Conservation (phyloP, 257 asterid genomes). For the Lycium ferocissimum region DNA sequence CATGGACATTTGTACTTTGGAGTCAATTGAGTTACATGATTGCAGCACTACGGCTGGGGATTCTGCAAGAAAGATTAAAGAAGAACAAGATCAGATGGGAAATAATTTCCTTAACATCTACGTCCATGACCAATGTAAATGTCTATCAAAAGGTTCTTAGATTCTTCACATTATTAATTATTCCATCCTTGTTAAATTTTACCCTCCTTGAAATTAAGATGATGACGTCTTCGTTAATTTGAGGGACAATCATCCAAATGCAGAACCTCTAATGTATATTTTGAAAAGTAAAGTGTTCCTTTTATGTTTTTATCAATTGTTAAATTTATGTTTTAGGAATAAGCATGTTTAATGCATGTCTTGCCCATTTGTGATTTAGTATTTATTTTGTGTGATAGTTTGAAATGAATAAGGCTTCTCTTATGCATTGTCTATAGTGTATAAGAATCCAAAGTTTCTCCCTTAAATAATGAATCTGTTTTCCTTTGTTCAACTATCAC, state of each 20-base stretch:
- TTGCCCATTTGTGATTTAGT: background rate
- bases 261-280: too few species aligned
- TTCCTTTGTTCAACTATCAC: too few species aligned
- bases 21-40: background rate
- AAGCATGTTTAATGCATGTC: background rate
- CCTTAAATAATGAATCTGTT: too few species aligned
- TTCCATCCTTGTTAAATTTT: too few species aligned
- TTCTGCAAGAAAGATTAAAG: background rate
- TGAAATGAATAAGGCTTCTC: too few species aligned
- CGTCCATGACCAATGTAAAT: too few species aligned
- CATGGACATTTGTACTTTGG: background rate
- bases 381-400: too few species aligned
- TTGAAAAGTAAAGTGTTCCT: too few species aligned
- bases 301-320: background rate
- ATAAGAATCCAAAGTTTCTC: too few species aligned
- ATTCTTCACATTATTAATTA: too few species aligned
- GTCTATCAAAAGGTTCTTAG: background rate
- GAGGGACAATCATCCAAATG: background rate
- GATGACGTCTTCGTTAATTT: background rate
- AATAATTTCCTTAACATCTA: background rate
- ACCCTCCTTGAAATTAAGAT: background rate
- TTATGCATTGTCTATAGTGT: too few species aligned
- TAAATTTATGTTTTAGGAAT: background rate
- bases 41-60: background rate
- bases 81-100: conserved; percentile 5